phyloP scores from a whole-genome alignment of 2,329 filamentous ascomycete genomes.

The Knoxdaviesia proteae region DNA sequence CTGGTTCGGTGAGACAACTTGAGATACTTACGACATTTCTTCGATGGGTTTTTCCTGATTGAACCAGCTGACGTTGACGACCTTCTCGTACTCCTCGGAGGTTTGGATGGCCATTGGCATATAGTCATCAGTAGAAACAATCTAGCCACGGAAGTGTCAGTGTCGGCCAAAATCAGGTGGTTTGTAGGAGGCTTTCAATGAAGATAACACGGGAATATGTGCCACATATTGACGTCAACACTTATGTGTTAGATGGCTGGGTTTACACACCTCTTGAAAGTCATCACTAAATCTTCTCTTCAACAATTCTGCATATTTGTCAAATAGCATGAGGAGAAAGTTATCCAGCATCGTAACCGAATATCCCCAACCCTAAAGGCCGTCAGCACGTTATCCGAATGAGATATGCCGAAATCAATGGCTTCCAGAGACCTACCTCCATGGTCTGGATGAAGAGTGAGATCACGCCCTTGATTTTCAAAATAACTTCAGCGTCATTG shows the following conservation, averaged over 20 bases:
- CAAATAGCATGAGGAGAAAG: constrained; percentile 73
- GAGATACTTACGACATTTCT: constrained; percentile 43
- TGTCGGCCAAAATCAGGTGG: too few relatives aligned
- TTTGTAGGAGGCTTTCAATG: constrained; percentile 8
- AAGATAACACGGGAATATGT: too few relatives aligned
- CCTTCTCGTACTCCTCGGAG: constrained; percentile 80
- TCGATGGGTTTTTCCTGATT: constrained; percentile 58
- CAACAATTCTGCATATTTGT: constrained; percentile 80
- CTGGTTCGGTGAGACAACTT: neutral
- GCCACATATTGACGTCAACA: too few relatives aligned
- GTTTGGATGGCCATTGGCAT: constrained; percentile 98
- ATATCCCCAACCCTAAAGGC: constrained; percentile 62
- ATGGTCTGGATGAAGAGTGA: constrained; percentile 95
- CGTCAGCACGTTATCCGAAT: constrained; percentile 2
- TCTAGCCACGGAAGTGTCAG: constrained; percentile 12
- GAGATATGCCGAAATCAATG: neutral
- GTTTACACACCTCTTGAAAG: constrained; percentile 55
- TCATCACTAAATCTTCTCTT: constrained; percentile 86
- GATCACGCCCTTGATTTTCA: constrained; percentile 90
- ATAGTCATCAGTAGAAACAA: constrained; percentile 85
- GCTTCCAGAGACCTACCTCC: constrained; percentile 39
- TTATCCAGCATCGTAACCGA: constrained; percentile 62
- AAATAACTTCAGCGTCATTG: constrained; percentile 68
- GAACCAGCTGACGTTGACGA: constrained; percentile 93
- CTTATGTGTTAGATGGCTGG: too few relatives aligned